Conservation (phyloP, 352 stramenopile genomes). For the Pythium angustatum region DNA sequence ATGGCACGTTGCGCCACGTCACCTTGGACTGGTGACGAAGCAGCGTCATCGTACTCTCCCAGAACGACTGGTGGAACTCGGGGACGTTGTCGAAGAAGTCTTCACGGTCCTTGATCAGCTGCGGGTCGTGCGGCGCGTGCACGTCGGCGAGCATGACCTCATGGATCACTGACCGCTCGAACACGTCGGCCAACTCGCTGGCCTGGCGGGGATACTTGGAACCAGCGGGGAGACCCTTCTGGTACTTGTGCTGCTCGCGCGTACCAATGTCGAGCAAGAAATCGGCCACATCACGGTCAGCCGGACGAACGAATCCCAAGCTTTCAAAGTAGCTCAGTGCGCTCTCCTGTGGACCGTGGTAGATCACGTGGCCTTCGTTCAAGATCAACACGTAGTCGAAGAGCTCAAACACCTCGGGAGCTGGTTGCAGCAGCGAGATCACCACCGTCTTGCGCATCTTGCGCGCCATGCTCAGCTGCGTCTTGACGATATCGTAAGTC, state of each 20-base stretch:
- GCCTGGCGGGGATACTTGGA: constrained; percentile 1
- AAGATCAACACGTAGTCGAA: constrained; percentile 36
- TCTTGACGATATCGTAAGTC: constrained; percentile 69
- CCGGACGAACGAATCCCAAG: constrained; percentile 41
- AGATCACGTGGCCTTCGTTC: constrained; percentile 33
- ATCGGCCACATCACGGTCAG: constrained; percentile 45
- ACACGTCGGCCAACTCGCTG: constrained; percentile 41
- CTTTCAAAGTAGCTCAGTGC: constrained; percentile 38
- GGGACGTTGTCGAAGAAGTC: constrained; percentile 34
- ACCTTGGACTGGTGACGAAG: constrained; percentile 30
- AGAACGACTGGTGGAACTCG: too few species aligned
- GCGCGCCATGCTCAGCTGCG: constrained; percentile 36
- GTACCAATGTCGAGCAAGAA: constrained; percentile 54
- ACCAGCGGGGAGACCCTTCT: constrained; percentile 1
- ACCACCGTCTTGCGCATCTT: constrained; percentile 33
- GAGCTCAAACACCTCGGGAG: constrained; percentile 30
- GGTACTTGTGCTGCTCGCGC: constrained; percentile 37
- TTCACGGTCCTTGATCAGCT: constrained; percentile 78
- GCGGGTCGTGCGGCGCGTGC: constrained; percentile 82
- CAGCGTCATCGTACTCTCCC: constrained; percentile 42
- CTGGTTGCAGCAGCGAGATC: constrained; percentile 32
- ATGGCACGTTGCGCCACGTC: constrained; percentile 44
- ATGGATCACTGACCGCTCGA: constrained; percentile 41
- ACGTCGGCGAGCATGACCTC: constrained; percentile 58
- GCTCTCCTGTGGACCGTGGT: constrained; percentile 40